phyloP scores from a whole-genome alignment of 1,284 basidiomycete genomes.

The Leucocoprinus gongylophorus region DNA sequence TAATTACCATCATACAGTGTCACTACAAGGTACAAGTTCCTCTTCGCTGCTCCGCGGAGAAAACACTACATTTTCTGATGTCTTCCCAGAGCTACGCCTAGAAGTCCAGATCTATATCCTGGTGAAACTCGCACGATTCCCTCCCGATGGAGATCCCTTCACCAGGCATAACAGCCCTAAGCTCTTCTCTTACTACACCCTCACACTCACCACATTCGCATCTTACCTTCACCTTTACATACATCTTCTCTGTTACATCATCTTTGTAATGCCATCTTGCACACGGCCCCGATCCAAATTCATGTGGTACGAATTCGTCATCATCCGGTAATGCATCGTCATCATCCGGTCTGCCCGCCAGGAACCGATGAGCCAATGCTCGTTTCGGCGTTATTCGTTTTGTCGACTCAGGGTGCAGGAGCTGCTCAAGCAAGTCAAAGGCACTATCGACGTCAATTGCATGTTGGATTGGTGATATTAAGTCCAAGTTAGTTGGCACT shows the following conservation, averaged over 20 bases:
- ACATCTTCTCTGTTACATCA: constrained; percentile 47
- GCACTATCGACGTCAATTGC: constrained; percentile 55
- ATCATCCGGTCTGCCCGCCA: constrained; percentile 29
- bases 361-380: constrained; percentile 75
- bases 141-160: constrained; percentile 65
- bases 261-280: constrained; percentile 51
- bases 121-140: constrained; percentile 64
- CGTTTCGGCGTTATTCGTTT: constrained; percentile 69
- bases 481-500: constrained; percentile 25
- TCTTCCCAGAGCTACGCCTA: background rate
- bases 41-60: too few species aligned
- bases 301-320: constrained; percentile 61
- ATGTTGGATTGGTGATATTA: constrained; percentile 34
- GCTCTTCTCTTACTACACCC: constrained; percentile 16
- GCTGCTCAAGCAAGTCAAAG: constrained; percentile 63
- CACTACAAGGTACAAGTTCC: too few species aligned
- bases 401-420: constrained; percentile 71
- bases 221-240: constrained; percentile 35
- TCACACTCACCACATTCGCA: constrained; percentile 21
- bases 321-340: constrained; percentile 38
- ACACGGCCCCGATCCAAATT: constrained; percentile 58
- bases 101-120: constrained; percentile 19
- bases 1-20: too few species aligned
- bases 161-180: constrained; percentile 41
- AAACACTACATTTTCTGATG: too few species aligned